These are phyloP conservation scores for Nyssa sinensis DNA, from an alignment of 148 eudicot species.

Conservation along the genomic window DNA sequence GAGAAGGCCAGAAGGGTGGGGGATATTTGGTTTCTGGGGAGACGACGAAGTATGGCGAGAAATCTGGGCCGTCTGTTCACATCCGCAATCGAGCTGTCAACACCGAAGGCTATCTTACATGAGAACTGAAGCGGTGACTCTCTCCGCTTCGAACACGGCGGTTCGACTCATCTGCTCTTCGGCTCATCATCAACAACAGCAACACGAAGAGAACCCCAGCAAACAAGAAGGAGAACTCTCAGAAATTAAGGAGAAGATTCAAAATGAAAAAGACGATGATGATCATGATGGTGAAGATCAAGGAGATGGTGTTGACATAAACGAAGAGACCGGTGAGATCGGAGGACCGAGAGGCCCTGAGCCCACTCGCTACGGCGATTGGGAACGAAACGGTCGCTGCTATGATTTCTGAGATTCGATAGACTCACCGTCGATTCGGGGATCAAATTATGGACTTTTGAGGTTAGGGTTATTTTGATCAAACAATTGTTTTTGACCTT, in stretches of 20 bases:
- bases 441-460: neutral
- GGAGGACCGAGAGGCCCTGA: slow-evolving; percentile 96
- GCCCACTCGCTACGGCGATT: slow-evolving; percentile 91
- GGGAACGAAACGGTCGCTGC: slow-evolving; percentile 90
- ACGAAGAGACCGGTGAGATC: slow-evolving; percentile 76
- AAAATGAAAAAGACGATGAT: slow-evolving; percentile 9
- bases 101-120: slow-evolving; percentile 14
- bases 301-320: slow-evolving; percentile 40
- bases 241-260: slow-evolving; percentile 14
- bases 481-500: too few species aligned
- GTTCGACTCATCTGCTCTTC: slow-evolving; percentile 36
- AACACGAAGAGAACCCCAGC: slow-evolving; percentile 13
- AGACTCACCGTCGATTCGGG: neutral
- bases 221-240: slow-evolving; percentile 17
- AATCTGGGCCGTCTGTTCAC: slow-evolving; percentile 47
- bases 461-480: neutral
- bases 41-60: slow-evolving; percentile 32
- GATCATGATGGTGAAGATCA: slow-evolving; percentile 22
- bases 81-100: slow-evolving; percentile 18
- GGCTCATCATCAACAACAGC: slow-evolving; percentile 23
- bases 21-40: neutral
- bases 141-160: slow-evolving; percentile 21
- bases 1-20: neutral
- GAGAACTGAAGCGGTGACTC: slow-evolving; percentile 19
- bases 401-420: slow-evolving; percentile 57